Percentiles rank a stretch among this genome's conserved stretches.
These are phyloP conservation scores for Tricladium varicosporioides DNA, from an alignment of 2,329 filamentous ascomycete species.

Conservation along the genomic window DNA sequence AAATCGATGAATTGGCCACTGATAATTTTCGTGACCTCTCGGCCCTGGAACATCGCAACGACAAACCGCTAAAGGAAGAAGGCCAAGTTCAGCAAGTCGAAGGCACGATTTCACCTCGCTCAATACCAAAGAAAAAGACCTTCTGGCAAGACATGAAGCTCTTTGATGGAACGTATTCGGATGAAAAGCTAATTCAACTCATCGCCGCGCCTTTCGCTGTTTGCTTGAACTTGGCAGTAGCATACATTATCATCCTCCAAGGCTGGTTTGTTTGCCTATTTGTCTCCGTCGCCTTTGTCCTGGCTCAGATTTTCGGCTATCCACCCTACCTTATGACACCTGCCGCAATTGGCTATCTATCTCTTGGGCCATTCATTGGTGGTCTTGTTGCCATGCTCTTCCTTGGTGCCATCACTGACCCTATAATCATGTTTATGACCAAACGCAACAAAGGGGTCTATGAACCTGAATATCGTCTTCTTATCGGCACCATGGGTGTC, in stretches of 20 bases:
- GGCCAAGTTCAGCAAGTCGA: neutral
- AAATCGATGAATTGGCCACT: slow-evolving; percentile 15
- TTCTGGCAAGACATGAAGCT: slow-evolving; percentile 37
- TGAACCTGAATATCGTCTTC: slow-evolving; percentile 50
- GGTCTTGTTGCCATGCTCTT: slow-evolving; percentile 37
- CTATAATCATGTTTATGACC: slow-evolving; percentile 41
- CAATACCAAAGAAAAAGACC: slow-evolving; percentile 33
- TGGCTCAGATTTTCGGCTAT: slow-evolving; percentile 46
- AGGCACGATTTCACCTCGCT: neutral
- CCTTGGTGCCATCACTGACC: slow-evolving; percentile 36
- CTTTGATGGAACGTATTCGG: slow-evolving; percentile 37
- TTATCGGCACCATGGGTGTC: slow-evolving; percentile 36
- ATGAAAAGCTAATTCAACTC: slow-evolving; percentile 39
- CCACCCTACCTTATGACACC: slow-evolving; percentile 45
- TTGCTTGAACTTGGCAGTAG: slow-evolving; percentile 47
- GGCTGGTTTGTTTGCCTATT: slow-evolving; percentile 42
- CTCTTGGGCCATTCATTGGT: slow-evolving; percentile 40
- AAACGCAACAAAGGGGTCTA: slow-evolving; percentile 50
- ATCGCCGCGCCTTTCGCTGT: slow-evolving; percentile 45
- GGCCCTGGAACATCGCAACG: slow-evolving; percentile 9
- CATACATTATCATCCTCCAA: slow-evolving; percentile 48
- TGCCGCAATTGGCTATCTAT: slow-evolving; percentile 43
- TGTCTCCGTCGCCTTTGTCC: slow-evolving; percentile 42
- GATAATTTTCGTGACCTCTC: slow-evolving; percentile 12
- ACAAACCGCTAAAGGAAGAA: slow-evolving; percentile 2